Evolutionary conservation across 352 stramenopile genomes (phyloP), one percentile per base, ranked within the genome.

Genomic region (Globisporangium ultimum): DNA sequence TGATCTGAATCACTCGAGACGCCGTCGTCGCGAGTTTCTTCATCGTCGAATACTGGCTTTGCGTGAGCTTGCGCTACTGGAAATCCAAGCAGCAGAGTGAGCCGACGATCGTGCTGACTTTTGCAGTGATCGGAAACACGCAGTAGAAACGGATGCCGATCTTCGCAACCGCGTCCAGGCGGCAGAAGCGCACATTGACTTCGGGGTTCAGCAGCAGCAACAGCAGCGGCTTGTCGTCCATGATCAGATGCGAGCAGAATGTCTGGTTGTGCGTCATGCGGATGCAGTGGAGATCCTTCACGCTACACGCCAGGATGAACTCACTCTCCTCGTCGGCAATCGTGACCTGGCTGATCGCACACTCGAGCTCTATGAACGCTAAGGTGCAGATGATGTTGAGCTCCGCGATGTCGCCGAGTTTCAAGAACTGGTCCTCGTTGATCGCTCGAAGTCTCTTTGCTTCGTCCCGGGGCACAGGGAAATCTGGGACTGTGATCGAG

Each of bases 231-330:
- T 70, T 62, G 34, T 68, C 53, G 24, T 61, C 68, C 73, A 85
- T 84, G 22, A 88, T 61, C 3, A 65, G 75, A 59, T 89, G 76
- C 18, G 62, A 54, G 50, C 79, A 89, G 20, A 87, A 77, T 9
- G 70, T 55, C 34, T 87, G 66, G 32, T 83, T 66, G 32, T 76
- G 74, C 28, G 74, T 58, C 18, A 70, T 63, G 18, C n/a, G 53
- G 21, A 51, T 32, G 18, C 48, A 21, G 48, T 68, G 52, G 60
- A 69, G 74, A 45, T 42, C 53, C 53, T 61, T 46, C 22, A 77
- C 56, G 14, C 67, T 83, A 24, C 66, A 75, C 11, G 77, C 76
- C 45, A 77, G 63, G n/a, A 87, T 60, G 55, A 74, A 73, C n/a
- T 60, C 62, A 9, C 61, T 60, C 18, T 62, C 58, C n/a, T 71